A percentile compares a stretch with the other conserved stretches of the same genome.
phyloP scores from a whole-genome alignment of 2,329 filamentous ascomycete species.

The Botrytis paeoniae region DNA sequence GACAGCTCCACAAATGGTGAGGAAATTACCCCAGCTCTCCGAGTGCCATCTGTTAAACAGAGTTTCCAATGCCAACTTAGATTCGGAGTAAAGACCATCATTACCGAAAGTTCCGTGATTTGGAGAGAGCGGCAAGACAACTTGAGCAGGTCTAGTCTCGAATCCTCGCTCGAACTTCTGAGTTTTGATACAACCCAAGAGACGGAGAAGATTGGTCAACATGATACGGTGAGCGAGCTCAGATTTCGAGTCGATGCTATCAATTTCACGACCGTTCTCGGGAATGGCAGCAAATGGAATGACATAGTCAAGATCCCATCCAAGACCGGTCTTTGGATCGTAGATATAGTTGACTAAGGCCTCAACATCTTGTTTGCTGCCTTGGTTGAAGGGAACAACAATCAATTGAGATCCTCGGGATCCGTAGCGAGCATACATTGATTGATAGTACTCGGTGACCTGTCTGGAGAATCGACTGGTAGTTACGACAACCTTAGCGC shows the following conservation, averaged over 20 bases:
- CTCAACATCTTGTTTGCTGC: slow-evolving; percentile 96
- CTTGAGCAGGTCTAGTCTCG: slow-evolving; percentile 93
- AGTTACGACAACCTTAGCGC: slow-evolving; percentile 94
- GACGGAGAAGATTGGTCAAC: slow-evolving; percentile 92
- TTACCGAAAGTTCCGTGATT: slow-evolving; percentile 99
- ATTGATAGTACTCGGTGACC: slow-evolving; percentile 98
- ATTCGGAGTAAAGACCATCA: slow-evolving; percentile 97
- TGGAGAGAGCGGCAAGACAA: slow-evolving; percentile 90
- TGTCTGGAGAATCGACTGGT: slow-evolving; percentile 95
- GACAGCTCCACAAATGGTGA: slow-evolving; percentile 96
- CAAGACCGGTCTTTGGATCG: slow-evolving; percentile 90
- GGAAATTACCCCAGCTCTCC: slow-evolving; percentile 94
- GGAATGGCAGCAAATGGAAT: slow-evolving; percentile 97
- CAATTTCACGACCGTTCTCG: slow-evolving; percentile 96
- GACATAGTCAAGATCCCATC: slow-evolving; percentile 96
- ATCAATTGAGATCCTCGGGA: slow-evolving; percentile 93
- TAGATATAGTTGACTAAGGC: slow-evolving; percentile 95
- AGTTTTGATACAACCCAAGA: slow-evolving; percentile 84
- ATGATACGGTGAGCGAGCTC: slow-evolving; percentile 98
- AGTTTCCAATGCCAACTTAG: slow-evolving; percentile 93
- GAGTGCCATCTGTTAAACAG: slow-evolving; percentile 99
- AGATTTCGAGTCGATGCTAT: slow-evolving; percentile 93
- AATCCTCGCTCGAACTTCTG: slow-evolving; percentile 86
- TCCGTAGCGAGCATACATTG: slow-evolving; percentile 94
- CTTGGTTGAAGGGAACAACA: slow-evolving; percentile 98